Base-by-base conservation (phyloP, 2,329 filamentous ascomycete genomes). In the Verruconis gallopava region DNA sequence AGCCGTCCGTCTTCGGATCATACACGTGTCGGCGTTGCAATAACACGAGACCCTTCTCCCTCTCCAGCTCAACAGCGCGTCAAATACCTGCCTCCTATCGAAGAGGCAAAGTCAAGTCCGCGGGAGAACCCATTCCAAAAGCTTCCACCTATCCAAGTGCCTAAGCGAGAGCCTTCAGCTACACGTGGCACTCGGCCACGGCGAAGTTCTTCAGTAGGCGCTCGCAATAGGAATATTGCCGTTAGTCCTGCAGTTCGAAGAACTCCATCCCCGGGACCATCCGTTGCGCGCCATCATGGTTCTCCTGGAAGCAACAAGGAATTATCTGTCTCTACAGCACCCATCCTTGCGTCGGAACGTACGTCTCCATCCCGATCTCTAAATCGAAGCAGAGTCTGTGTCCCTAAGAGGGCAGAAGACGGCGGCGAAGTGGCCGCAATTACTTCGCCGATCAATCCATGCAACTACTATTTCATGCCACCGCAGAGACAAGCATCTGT, bases 81-180 rank as follows among this genome's bases (percentile, higher is more conserved):
- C 2, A 37, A 21, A 12, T 18, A 15, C 3, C 32, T 35, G 30
- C 33, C 30, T 12, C 30, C 33, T 4, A 35, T 40, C 25, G 38
- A 22, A 20, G 21, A 40, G 13, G 38, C 38, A 3, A 28, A 30
- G 13, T 40, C 38, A 3, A 13, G 32, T 21, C 38, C 38, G 5
- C 38, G 38, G 5, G 38, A 40, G 38, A 28, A 30, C 25, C 25
- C 40, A 14, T 42, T 42, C 40, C 30, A 42, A 14, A 33, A 20
- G 3, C 40, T 42, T n/a, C 40, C 40, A 17, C 40, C 40, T n/a
- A 42, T 42, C 13, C 40, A 42, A 25, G 40, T 37, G 11, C 40
- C 40, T 17, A 30, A 36, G 5, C 30, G 21, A 30, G 33, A 15
- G 32, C 40, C 40, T 12, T 37, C 40, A 17, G 33, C 15, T 6